Evolutionary conservation across 2,329 filamentous ascomycete genomes (phyloP), one percentile per base, ranked within the genome.

Genomic region (Cladobotryum protrusum): DNA sequence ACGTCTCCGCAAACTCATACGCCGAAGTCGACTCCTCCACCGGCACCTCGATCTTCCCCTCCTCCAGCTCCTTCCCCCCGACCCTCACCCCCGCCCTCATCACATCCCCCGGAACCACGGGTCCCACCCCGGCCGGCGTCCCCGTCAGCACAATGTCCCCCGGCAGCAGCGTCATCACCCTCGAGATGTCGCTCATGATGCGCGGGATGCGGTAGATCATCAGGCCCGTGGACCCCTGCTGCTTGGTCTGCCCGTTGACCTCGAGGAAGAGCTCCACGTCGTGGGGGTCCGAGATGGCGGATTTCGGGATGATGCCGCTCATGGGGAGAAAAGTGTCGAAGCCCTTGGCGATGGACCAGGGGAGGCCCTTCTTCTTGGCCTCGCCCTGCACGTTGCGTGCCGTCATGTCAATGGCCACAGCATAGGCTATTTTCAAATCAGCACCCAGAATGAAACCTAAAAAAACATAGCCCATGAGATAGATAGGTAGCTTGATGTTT

Each of bases 311-410:
- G 49, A 88, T 76, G 56, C 85, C 75, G 67, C 86, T 89, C 63
- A 99, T 79, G 52, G 93, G 93, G 46, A 95, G 78, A 75, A 99
- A 99, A 3, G 93, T 97, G 69, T 99, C 93, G 67, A 97, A 99
- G 43, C 93, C 93, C 75, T 99, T 99, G 59, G 89, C 86, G 58
- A 96, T 96, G 62, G 85, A 83, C 93, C 93, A 99, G 7, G 93
- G 93, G 14, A 97, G 83, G 34, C 93, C 90, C 76, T 69, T 96
- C 72, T 87, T 89, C 81, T 97, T 99, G 57, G 92, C 92, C 73
- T 96, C 90, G 61, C 96, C 88, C 72, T 99, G 93, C 6, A 89
- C 82, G 69, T 97, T 97, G 57, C 93, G 87, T 1, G 87, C 93
- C 9, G 93, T 99, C 89, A 99, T 95, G 72, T 99, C 93, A 62